phyloP scores from a whole-genome alignment of 2,329 filamentous ascomycete species.

The Thielaviopsis musarum region DNA sequence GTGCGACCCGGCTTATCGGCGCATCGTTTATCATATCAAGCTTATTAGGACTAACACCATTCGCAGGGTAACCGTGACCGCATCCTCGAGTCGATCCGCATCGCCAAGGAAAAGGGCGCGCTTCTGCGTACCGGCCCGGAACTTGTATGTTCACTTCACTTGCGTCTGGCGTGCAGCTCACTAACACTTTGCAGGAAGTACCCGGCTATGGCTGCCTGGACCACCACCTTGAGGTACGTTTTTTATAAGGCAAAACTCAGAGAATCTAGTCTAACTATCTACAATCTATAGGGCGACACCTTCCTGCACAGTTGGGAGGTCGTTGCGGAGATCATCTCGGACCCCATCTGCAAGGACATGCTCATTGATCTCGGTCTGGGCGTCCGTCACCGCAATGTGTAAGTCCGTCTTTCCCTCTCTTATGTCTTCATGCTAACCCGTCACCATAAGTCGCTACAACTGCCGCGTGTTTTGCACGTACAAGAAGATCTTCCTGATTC shows the following conservation, averaged over 20 bases:
- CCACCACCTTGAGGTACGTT: conserved; percentile 18
- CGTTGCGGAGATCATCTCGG: conserved; percentile 19
- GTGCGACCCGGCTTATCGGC: background rate
- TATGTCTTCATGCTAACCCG: background rate
- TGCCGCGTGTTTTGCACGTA: conserved; percentile 21
- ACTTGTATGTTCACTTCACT: background rate
- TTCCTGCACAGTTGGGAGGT: conserved; percentile 20
- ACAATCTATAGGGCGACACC: conserved; percentile 17
- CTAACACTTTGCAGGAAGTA: conserved; percentile 17
- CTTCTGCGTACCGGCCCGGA: conserved; percentile 42
- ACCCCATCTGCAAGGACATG: conserved; percentile 18
- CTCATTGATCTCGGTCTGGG: conserved; percentile 21
- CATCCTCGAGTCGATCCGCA: conserved; percentile 44
- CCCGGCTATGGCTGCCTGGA: conserved; percentile 21
- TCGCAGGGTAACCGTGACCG: conserved; percentile 39
- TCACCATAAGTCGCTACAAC: conserved; percentile 22
- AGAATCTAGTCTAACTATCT: too few relatives aligned
- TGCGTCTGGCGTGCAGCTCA: background rate
- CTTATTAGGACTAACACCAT: background rate
- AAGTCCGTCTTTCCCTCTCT: background rate
- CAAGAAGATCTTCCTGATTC: conserved; percentile 15
- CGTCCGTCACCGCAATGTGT: conserved; percentile 11
- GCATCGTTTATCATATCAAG: background rate
- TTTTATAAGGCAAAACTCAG: too few relatives aligned
- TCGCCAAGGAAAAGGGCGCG: conserved; percentile 44